phyloP scores from a whole-genome alignment of 2,329 filamentous ascomycete species.

The Bipolaris sorokiniana region DNA sequence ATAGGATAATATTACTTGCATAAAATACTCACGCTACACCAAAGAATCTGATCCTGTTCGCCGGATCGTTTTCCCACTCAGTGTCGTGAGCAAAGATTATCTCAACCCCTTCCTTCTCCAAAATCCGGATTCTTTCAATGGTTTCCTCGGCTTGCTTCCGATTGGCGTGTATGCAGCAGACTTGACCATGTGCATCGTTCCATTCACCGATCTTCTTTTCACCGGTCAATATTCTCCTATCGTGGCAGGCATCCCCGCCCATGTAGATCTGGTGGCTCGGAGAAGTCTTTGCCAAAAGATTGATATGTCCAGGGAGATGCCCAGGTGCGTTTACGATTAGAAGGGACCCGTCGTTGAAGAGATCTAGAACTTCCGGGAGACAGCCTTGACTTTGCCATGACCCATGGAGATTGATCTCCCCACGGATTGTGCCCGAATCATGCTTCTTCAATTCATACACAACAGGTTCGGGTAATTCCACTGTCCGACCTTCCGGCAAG shows the following conservation, averaged over 20 bases:
- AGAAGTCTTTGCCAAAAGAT: slow-evolving; percentile 54
- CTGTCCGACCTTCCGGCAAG: slow-evolving; percentile 50
- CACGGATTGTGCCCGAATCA: background rate
- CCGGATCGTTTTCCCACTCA: slow-evolving; percentile 54
- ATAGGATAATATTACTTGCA: background rate
- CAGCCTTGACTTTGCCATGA: slow-evolving; percentile 54
- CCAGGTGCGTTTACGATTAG: slow-evolving; percentile 60
- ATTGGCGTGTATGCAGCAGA: slow-evolving; percentile 61
- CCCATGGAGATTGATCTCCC: slow-evolving; percentile 17
- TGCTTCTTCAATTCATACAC: background rate
- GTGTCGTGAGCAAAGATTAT: slow-evolving; percentile 61
- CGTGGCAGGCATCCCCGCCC: slow-evolving; percentile 62
- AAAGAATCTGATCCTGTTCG: slow-evolving; percentile 39
- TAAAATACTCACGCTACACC: slow-evolving; percentile 17
- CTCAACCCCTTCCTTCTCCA: slow-evolving; percentile 55
- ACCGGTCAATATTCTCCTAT: slow-evolving; percentile 58
- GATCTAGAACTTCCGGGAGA: slow-evolving; percentile 56
- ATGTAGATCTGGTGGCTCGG: slow-evolving; percentile 55
- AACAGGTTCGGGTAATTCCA: slow-evolving; percentile 52
- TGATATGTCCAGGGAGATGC: slow-evolving; percentile 61
- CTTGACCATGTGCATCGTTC: slow-evolving; percentile 53
- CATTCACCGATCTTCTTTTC: slow-evolving; percentile 61
- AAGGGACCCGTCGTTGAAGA: slow-evolving; percentile 57
- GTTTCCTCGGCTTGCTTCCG: slow-evolving; percentile 54
- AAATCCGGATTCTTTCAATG: slow-evolving; percentile 51